Evolutionary conservation across 1,284 basidiomycete genomes (phyloP).

Genomic region (Stygiomarasmius scandens): DNA sequence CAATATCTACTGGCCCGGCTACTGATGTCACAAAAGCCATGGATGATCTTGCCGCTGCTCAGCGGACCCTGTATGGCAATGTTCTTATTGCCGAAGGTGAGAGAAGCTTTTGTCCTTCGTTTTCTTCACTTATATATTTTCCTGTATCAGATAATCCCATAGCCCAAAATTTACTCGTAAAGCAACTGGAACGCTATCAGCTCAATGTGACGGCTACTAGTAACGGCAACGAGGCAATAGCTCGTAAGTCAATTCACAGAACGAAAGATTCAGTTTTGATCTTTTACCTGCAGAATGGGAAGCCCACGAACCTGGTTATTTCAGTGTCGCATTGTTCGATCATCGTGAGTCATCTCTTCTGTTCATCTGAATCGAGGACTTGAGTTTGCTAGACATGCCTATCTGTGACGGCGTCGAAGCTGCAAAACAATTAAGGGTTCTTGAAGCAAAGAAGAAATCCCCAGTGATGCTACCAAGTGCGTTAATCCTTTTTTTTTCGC

Average conservation of each 20-base stretch:
- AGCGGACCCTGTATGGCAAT: conserved; percentile 62
- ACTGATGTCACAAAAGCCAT: conserved; percentile 43
- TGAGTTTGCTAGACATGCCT: conserved; percentile 61
- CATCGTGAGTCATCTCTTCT: conserved; percentile 52
- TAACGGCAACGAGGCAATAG: conserved; percentile 68
- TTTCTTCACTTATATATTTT: conserved; percentile 3
- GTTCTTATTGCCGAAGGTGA: conserved; percentile 71
- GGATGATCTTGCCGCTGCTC: conserved; percentile 47
- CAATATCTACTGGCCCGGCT: conserved; percentile 38
- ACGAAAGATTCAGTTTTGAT: too few species aligned
- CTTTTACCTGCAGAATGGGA: conserved; percentile 55
- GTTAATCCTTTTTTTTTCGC: conserved; percentile 23
- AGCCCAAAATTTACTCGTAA: conserved; percentile 64
- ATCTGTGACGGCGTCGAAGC: conserved; percentile 76
- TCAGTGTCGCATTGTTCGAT: conserved; percentile 70
- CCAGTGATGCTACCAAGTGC: conserved; percentile 56
- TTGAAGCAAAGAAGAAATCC: conserved; percentile 60
- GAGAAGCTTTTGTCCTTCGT: conserved; percentile 3
- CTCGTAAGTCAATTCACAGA: conserved; percentile 41
- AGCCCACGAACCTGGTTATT: conserved; percentile 64
- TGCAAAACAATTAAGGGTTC: conserved; percentile 57
- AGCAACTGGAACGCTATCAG: conserved; percentile 63
- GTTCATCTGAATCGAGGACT: neutral
- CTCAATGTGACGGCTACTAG: conserved; percentile 62
- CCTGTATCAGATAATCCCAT: conserved; percentile 60